A percentile compares a stretch with the other conserved stretches of the same genome.
Conservation (phyloP, 2,329 filamentous ascomycete species). For the Lasiodiplodia citricola region DNA sequence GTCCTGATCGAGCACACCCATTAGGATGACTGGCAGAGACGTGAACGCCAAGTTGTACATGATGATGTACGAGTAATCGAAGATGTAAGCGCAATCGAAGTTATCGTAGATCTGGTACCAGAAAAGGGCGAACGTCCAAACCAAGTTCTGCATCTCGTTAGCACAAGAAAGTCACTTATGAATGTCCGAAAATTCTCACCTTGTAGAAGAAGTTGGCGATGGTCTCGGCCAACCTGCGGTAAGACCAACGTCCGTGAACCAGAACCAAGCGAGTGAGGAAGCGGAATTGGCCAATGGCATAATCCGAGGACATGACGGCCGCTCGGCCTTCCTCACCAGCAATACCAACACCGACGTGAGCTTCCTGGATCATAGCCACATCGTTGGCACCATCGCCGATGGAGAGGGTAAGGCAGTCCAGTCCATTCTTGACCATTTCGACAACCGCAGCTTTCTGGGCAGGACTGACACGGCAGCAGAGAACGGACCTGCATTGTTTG, state of each 20-base stretch:
- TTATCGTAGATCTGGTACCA: slow-evolving; percentile 97
- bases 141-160: slow-evolving; percentile 71
- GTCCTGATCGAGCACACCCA: slow-evolving; percentile 97
- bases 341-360: slow-evolving; percentile 95
- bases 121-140: slow-evolving; percentile 96
- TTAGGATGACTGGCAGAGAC: slow-evolving; percentile 89
- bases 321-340: slow-evolving; percentile 91
- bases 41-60: slow-evolving; percentile 98
- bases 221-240: slow-evolving; percentile 86
- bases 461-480: slow-evolving; percentile 96
- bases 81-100: slow-evolving; percentile 95
- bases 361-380: slow-evolving; percentile 97
- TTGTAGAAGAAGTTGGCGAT: slow-evolving; percentile 99
- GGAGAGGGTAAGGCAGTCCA: slow-evolving; percentile 95
- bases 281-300: slow-evolving; percentile 92
- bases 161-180: neutral
- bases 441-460: slow-evolving; percentile 98
- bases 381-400: slow-evolving; percentile 95
- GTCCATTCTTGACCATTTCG: slow-evolving; percentile 88
- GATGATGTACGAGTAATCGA: slow-evolving; percentile 97
- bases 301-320: slow-evolving; percentile 95
- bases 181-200: slow-evolving; percentile 44
- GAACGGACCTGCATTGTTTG: slow-evolving; percentile 94
- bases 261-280: slow-evolving; percentile 84
- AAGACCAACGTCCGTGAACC: slow-evolving; percentile 96